These are phyloP conservation scores for Aspergillus ochraceus DNA, from an alignment of 2,329 filamentous ascomycete species.

Conservation along the genomic window DNA sequence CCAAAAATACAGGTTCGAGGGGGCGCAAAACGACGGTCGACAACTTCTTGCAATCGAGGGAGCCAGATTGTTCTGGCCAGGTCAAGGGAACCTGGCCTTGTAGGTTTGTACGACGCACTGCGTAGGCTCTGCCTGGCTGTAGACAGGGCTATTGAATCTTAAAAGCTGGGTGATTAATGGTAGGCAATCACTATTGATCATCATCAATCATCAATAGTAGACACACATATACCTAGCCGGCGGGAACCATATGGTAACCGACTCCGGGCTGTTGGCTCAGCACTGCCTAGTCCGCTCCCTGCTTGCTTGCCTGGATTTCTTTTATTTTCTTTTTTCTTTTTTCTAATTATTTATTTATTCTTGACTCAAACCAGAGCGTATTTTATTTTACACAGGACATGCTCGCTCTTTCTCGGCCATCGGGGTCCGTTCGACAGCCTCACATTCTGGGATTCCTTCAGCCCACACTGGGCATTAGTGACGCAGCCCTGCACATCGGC, in stretches of 20 bases:
- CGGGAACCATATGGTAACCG: slow-evolving; percentile 13
- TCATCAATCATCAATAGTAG: no score
- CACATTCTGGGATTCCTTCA: slow-evolving; percentile 15
- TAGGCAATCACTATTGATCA: no score
- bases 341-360: neutral
- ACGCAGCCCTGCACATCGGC: slow-evolving; percentile 23
- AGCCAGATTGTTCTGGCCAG: no score
- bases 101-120: no score
- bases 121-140: no score
- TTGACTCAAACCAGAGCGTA: no score
- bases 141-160: no score
- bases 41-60: no score
- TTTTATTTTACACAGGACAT: neutral
- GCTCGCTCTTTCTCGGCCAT: slow-evolving; percentile 13
- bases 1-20: neutral
- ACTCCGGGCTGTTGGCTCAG: slow-evolving; percentile 9
- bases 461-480: slow-evolving; percentile 16
- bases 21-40: no score
- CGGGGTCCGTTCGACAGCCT: slow-evolving; percentile 23
- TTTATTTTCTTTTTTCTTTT: neutral
- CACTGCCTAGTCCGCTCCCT: slow-evolving; percentile 7
- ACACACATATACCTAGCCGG: neutral
- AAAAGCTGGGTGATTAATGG: no score
- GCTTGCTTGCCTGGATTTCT: neutral
- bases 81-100: no score